Conservation (phyloP, 2,329 filamentous ascomycete genomes). For the Aspergillus sojae region DNA sequence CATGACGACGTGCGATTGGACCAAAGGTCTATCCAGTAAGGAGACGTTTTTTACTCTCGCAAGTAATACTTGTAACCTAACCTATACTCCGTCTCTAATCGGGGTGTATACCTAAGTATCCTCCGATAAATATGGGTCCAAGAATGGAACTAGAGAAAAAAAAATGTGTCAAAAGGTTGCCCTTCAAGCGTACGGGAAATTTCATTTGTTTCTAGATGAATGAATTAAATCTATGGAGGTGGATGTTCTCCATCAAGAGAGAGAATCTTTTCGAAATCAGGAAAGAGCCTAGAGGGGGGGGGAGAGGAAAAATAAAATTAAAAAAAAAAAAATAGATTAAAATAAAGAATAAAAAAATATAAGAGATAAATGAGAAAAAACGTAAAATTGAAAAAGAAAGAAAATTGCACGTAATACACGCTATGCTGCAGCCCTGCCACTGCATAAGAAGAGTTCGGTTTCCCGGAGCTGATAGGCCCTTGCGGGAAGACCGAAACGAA, state of each 20-base stretch:
- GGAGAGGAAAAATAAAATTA: not conserved
- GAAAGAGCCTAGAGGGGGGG: not conserved
- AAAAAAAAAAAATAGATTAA: not conserved
- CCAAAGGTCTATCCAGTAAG: not conserved
- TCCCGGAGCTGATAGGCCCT: constrained; percentile 19
- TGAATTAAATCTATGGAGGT: not conserved
- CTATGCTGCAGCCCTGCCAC: constrained; percentile 20
- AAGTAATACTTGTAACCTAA: not conserved
- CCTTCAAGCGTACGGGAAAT: not conserved
- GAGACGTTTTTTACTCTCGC: not conserved
- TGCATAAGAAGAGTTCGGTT: constrained; percentile 18
- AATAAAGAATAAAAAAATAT: not conserved
- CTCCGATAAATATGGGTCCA: not conserved
- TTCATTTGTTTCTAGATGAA: not conserved
- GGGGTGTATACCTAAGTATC: not conserved
- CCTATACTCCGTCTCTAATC: not conserved
- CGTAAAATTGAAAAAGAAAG: constrained; percentile 2
- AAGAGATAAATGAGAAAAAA: constrained; percentile 6
- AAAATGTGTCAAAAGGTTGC: not conserved
- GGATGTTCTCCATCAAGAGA: constrained; percentile 1
- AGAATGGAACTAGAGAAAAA: not conserved
- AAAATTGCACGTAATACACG: constrained; percentile 5
- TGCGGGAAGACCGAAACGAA: constrained; percentile 21
- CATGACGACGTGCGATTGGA: not conserved
- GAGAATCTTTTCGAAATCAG: constrained; percentile 1